phyloP scores from a whole-genome alignment of 495 filamentous ascomycete genomes.

The Gamarada debralockiae region DNA sequence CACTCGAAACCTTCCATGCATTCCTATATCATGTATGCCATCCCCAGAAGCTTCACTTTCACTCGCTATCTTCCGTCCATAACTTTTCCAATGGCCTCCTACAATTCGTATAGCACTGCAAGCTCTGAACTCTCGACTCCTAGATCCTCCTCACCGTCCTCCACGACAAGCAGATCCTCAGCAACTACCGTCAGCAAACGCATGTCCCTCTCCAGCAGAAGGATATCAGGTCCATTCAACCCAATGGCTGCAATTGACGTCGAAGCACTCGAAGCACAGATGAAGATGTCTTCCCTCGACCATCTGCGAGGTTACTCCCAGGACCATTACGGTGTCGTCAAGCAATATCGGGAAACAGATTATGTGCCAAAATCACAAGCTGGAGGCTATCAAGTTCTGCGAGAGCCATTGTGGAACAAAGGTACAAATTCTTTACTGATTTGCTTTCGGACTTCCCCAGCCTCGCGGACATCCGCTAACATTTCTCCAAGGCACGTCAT shows the following conservation, averaged over 20 bases:
- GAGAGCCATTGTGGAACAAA: conserved; percentile 56
- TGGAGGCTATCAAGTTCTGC: conserved; percentile 50
- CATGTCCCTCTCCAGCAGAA: conserved; percentile 45
- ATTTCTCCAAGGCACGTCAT: conserved; percentile 43
- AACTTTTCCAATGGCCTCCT: conserved; percentile 44
- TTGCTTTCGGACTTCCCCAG: neutral
- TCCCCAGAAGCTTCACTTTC: conserved; percentile 1
- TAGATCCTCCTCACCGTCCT: conserved; percentile 48
- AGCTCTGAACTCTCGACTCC: conserved; percentile 50
- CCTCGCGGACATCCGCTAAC: neutral
- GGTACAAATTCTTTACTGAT: conserved; percentile 31
- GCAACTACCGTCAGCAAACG: conserved; percentile 50
- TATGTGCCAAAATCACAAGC: conserved; percentile 43
- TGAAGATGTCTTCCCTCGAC: conserved; percentile 50
- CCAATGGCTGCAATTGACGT: conserved; percentile 51
- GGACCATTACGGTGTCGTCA: conserved; percentile 45
- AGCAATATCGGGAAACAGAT: conserved; percentile 45
- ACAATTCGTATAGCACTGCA: conserved; percentile 29
- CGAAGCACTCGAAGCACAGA: conserved; percentile 46
- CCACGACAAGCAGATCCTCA: conserved; percentile 43
- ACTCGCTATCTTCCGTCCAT: conserved; percentile 17
- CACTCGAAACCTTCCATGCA: neutral
- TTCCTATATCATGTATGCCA: neutral
- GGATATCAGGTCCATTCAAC: conserved; percentile 43
- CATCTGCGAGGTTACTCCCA: conserved; percentile 47